These are phyloP conservation scores for Alternaria burnsii DNA, from an alignment of 2,329 filamentous ascomycete species.

Conservation along the genomic window DNA sequence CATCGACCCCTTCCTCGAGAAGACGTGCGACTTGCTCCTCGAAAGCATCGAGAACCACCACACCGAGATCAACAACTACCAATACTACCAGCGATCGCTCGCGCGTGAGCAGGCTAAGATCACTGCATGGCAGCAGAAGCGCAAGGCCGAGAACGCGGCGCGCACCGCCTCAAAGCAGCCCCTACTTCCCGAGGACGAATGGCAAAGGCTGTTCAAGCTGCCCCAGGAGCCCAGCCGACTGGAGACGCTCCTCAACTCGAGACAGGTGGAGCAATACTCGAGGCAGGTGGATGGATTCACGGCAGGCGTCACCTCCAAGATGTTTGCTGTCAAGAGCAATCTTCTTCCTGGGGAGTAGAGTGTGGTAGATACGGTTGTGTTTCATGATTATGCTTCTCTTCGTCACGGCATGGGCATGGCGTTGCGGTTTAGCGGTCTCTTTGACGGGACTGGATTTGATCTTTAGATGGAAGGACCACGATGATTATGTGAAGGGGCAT, in stretches of 20 bases:
- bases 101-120: slow-evolving; percentile 97
- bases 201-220: slow-evolving; percentile 97
- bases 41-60: slow-evolving; percentile 98
- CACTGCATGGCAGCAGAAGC: slow-evolving; percentile 93
- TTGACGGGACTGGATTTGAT: slow-evolving; percentile 29
- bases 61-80: slow-evolving; percentile 99
- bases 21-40: slow-evolving; percentile 94
- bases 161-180: slow-evolving; percentile 86
- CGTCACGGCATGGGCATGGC: slow-evolving; percentile 51
- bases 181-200: slow-evolving; percentile 93
- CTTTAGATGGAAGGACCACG: slow-evolving; percentile 26
- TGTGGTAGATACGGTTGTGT: slow-evolving; percentile 25
- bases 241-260: slow-evolving; percentile 92
- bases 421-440: slow-evolving; percentile 44
- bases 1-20: slow-evolving; percentile 97
- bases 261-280: slow-evolving; percentile 97
- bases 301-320: slow-evolving; percentile 89
- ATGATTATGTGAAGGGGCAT: slow-evolving; percentile 11
- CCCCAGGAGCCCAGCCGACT: slow-evolving; percentile 92
- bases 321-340: slow-evolving; percentile 90
- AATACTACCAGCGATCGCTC: slow-evolving; percentile 94
- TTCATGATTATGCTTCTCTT: slow-evolving; percentile 46
- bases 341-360: slow-evolving; percentile 64
- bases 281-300: slow-evolving; percentile 97
- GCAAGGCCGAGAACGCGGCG: slow-evolving; percentile 92